These are phyloP conservation scores for Eimeria praecox DNA, from an alignment of 169 alveolate genomes.

Conservation along the genomic window DNA sequence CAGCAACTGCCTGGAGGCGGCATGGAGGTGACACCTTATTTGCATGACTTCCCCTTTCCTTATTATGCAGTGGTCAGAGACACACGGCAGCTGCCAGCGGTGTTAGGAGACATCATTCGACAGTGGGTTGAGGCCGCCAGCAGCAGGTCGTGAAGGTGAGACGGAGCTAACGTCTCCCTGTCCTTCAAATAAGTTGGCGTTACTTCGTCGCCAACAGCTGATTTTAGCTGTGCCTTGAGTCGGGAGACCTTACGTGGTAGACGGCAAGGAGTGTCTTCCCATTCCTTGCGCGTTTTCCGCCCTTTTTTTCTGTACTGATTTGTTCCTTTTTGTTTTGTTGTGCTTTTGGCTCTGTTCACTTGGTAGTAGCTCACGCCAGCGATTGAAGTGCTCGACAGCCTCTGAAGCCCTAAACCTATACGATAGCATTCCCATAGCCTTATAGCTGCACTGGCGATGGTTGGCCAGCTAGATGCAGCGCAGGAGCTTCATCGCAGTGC, in stretches of 20 bases:
- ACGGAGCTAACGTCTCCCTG: not conserved
- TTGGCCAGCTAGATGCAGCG: not conserved
- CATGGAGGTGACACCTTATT: constrained; percentile 90
- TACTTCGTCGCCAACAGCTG: not conserved
- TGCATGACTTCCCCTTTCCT: constrained; percentile 96
- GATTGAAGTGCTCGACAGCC: not conserved
- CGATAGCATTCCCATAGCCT: not conserved
- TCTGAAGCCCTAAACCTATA: not conserved
- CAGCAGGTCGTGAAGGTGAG: not conserved
- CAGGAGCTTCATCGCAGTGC: not conserved
- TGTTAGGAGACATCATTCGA: constrained; percentile 86
- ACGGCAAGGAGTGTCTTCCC: not conserved
- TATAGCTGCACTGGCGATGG: not conserved
- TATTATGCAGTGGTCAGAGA: constrained; percentile 92
- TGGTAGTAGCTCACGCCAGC: not conserved
- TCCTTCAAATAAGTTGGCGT: not conserved
- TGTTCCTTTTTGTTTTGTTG: not conserved
- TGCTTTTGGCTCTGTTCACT: not conserved
- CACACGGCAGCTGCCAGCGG: constrained; percentile 82
- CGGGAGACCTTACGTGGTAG: not conserved
- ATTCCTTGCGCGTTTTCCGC: not conserved
- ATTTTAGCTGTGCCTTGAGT: not conserved
- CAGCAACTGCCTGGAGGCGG: constrained; percentile 88
- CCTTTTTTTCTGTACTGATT: not conserved
- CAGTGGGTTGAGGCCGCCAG: constrained; percentile 86